Percentiles rank a stretch among this genome's conserved stretches.
phyloP scores from a whole-genome alignment of 2,329 filamentous ascomycete genomes.

The Penicillium capsulatum region DNA sequence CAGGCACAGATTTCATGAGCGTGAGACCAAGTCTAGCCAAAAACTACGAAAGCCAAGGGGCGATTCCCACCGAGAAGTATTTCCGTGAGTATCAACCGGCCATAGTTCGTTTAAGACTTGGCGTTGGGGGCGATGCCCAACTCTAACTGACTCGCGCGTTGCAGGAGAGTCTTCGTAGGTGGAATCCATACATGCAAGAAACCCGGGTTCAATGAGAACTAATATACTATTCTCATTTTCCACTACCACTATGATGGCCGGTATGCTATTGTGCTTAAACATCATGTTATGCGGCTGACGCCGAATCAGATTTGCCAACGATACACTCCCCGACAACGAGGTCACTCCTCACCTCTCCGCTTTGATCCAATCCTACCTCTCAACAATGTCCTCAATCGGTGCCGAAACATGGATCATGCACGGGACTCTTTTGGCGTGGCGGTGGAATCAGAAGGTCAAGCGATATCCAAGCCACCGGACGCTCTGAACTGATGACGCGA shows the following conservation, averaged over 20 bases:
- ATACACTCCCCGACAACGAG: conserved; percentile 45
- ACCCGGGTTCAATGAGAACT: no score
- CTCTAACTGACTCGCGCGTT: conserved; percentile 6
- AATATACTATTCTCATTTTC: conserved; percentile 36
- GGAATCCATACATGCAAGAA: not conserved
- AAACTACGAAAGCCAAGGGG: conserved; percentile 38
- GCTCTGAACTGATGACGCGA: conserved; percentile 7
- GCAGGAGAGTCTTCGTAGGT: conserved; percentile 45
- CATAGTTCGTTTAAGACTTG: not conserved
- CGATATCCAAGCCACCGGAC: not conserved
- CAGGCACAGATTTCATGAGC: conserved; percentile 39
- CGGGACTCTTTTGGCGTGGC: conserved; percentile 58
- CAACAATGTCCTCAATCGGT: conserved; percentile 54
- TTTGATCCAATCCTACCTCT: conserved; percentile 54
- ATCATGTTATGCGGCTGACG: conserved; percentile 11
- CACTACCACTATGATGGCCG: conserved; percentile 55
- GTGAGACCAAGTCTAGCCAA: conserved; percentile 41
- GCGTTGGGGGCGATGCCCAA: not conserved
- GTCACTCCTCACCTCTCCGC: conserved; percentile 48
- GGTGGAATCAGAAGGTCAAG: conserved; percentile 55
- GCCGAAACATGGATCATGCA: conserved; percentile 63
- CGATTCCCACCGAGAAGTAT: conserved; percentile 47
- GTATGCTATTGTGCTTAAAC: conserved; percentile 17
- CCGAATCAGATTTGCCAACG: conserved; percentile 45
- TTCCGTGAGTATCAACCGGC: conserved; percentile 41